Conservation (phyloP, 345 rosid genomes). For the Salix arbutifolia region DNA sequence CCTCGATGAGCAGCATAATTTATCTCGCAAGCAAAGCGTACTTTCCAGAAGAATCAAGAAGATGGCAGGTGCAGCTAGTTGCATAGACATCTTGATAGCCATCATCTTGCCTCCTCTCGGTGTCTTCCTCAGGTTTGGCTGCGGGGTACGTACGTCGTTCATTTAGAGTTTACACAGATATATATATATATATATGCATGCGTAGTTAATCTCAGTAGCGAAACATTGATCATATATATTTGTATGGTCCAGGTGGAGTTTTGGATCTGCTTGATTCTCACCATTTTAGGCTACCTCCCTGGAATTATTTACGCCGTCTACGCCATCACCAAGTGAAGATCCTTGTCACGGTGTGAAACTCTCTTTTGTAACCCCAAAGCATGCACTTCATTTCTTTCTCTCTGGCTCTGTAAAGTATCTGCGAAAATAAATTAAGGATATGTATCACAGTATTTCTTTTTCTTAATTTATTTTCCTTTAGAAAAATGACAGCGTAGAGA, state of each 20-base stretch:
- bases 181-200: rapidly evolving
- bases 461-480: too few species aligned
- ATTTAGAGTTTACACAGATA: not conserved
- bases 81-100: slow-evolving; percentile 68
- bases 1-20: too few species aligned
- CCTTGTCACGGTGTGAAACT: not conserved
- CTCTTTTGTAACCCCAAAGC: not conserved
- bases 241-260: slow-evolving; percentile 48
- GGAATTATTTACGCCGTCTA: slow-evolving; percentile 78
- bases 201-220: not conserved
- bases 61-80: slow-evolving; percentile 42
- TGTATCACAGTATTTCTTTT: too few species aligned
- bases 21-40: too few species aligned
- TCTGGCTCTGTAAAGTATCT: too few species aligned
- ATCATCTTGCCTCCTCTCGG: slow-evolving; percentile 91
- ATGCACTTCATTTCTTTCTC: not conserved
- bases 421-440: too few species aligned
- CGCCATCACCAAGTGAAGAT: slow-evolving; percentile 49
- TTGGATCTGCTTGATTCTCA: slow-evolving; percentile 81
- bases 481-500: too few species aligned
- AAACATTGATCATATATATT: not conserved
- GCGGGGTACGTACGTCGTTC: slow-evolving; percentile 33
- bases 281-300: slow-evolving; percentile 67
- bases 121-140: slow-evolving; percentile 76
- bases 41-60: not conserved